Evolutionary conservation across 2,329 filamentous ascomycete species (phyloP).

Genomic region (Aspergillus quadricinctus): DNA sequence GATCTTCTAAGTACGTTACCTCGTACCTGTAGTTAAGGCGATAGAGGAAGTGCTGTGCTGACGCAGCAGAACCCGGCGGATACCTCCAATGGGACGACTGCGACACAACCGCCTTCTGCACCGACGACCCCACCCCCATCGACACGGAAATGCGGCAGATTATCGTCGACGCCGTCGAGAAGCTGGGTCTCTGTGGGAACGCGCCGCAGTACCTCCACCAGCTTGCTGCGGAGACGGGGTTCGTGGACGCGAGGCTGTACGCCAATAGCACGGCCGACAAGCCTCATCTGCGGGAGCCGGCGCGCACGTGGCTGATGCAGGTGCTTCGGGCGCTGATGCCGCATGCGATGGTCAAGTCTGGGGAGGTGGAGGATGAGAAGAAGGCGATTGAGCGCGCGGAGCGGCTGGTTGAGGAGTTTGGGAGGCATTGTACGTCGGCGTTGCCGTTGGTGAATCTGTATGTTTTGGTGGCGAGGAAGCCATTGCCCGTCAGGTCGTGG

Average conservation of each 20-base stretch:
- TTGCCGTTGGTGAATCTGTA: constrained; percentile 16
- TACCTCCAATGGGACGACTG: constrained; percentile 28
- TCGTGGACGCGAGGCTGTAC: constrained; percentile 8
- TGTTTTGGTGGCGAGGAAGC: constrained; percentile 14
- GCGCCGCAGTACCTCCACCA: constrained; percentile 12
- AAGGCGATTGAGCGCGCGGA: constrained; percentile 8
- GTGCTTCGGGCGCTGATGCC: constrained; percentile 13
- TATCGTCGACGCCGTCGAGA: constrained; percentile 9
- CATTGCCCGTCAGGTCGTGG: background rate
- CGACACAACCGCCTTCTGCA: constrained; percentile 16
- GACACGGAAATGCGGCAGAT: constrained; percentile 7
- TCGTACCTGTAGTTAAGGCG: too few relatives aligned
- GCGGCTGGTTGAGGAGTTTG: constrained; percentile 12
- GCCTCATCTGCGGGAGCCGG: constrained; percentile 8
- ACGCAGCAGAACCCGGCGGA: constrained; percentile 18
- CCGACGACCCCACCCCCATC: constrained; percentile 4
- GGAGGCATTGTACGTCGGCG: constrained; percentile 10
- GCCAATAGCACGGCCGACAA: constrained; percentile 11
- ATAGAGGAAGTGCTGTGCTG: too few relatives aligned
- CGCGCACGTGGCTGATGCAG: constrained; percentile 14
- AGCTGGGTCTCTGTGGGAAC: constrained; percentile 7
- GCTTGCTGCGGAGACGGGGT: constrained; percentile 2
- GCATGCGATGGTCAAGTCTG: constrained; percentile 10
- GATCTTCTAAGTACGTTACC: constrained; percentile 5
- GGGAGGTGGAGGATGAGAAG: constrained; percentile 2